phyloP scores from a whole-genome alignment of 805 yeast genomes.

The Pichia occidentalis region DNA sequence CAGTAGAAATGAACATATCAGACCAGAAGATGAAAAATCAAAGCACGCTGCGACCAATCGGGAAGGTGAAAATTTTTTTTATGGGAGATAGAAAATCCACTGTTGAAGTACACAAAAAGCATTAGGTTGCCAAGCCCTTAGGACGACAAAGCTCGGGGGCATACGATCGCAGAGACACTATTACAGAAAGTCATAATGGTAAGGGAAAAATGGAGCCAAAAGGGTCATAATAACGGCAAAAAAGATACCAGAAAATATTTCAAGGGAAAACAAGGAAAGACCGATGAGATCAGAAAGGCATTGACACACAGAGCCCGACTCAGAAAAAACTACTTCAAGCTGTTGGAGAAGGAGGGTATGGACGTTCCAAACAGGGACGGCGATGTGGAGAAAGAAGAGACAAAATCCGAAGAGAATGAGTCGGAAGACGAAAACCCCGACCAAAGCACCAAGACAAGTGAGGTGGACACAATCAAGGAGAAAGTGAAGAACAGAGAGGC shows the following conservation, averaged over 20 bases:
- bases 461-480: conserved; percentile 29
- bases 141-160: too few relatives aligned
- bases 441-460: conserved; percentile 19
- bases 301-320: conserved; percentile 75
- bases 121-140: too few relatives aligned
- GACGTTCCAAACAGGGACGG: conserved; percentile 36
- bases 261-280: conserved; percentile 28
- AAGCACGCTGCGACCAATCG: too few relatives aligned
- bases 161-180: too few relatives aligned
- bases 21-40: too few relatives aligned
- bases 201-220: too few relatives aligned
- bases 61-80: too few relatives aligned
- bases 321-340: conserved; percentile 73
- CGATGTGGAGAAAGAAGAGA: conserved; percentile 17
- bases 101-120: too few relatives aligned
- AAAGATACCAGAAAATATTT: conserved; percentile 16
- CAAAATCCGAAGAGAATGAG: conserved; percentile 15
- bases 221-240: not conserved
- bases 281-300: conserved; percentile 67
- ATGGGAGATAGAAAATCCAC: too few relatives aligned
- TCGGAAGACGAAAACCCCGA: conserved; percentile 10
- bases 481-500: conserved; percentile 18
- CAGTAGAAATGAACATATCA: too few relatives aligned
- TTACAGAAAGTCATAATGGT: too few relatives aligned
- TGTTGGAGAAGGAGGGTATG: conserved; percentile 66